phyloP scores from a whole-genome alignment of 2,329 filamentous ascomycete species.

The Pseudopyrenochaeta lycopersici region DNA sequence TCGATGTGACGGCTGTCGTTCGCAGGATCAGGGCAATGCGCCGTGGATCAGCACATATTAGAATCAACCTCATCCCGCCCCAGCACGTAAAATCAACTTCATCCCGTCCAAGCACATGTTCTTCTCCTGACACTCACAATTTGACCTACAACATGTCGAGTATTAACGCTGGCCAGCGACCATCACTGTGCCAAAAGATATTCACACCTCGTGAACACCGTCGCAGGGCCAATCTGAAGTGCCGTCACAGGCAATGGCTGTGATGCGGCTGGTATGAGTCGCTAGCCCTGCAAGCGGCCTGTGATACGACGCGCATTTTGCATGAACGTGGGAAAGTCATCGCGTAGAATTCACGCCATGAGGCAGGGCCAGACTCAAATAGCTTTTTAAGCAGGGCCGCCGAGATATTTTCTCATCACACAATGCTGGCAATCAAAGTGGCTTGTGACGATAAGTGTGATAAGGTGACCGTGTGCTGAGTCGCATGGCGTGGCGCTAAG shows the following conservation, averaged over 20 bases:
- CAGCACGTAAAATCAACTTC: not conserved
- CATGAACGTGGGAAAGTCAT: conserved; percentile 17
- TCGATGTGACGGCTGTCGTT: conserved; percentile 11
- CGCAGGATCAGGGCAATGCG: not conserved
- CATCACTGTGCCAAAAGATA: conserved; percentile 3
- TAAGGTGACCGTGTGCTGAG: conserved; percentile 16
- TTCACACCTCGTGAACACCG: conserved; percentile 11
- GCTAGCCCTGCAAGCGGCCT: conserved; percentile 12
- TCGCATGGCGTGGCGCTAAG: conserved; percentile 22
- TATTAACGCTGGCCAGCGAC: not conserved
- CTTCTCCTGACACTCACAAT: conserved; percentile 2
- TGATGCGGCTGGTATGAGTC: conserved; percentile 17
- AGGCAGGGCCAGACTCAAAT: conserved; percentile 14
- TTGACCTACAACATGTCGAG: not conserved
- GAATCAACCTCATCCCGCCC: not conserved
- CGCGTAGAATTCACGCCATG: conserved; percentile 21
- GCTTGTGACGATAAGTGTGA: conserved; percentile 15
- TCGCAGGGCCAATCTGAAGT: conserved; percentile 17
- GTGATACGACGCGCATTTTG: conserved; percentile 18
- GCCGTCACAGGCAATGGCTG: conserved; percentile 13
- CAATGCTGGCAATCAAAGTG: conserved; percentile 1
- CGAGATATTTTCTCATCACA: not conserved
- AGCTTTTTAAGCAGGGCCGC: conserved; percentile 1
- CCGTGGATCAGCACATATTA: not conserved
- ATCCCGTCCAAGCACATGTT: not conserved